Conservation (phyloP, 345 rosid species). For the Punica granatum region DNA sequence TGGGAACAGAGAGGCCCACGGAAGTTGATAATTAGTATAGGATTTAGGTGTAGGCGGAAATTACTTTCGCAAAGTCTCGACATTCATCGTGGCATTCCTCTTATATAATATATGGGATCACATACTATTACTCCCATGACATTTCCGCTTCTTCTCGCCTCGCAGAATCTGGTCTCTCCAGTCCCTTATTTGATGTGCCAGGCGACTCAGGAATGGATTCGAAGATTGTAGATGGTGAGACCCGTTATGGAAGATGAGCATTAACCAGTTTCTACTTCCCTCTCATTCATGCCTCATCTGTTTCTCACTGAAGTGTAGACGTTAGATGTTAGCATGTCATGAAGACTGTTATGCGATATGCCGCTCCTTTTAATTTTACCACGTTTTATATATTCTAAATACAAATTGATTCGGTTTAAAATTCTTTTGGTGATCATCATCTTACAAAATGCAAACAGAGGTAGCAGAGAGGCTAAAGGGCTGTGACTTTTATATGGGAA, state of each 20-base stretch:
- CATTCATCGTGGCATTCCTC: background rate
- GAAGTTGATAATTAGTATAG: background rate
- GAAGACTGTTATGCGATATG: background rate
- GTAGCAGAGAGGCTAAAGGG: slow-evolving; percentile 15
- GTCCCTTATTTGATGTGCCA: background rate
- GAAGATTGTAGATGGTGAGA: slow-evolving; percentile 3
- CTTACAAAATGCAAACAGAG: slow-evolving; percentile 1
- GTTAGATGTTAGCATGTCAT: background rate
- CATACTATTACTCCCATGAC: background rate
- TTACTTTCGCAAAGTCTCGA: background rate
- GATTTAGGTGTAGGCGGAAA: background rate
- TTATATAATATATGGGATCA: background rate
- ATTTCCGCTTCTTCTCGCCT: background rate
- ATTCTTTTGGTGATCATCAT: slow-evolving; percentile 4
- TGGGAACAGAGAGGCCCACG: background rate
- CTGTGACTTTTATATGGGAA: slow-evolving; percentile 71
- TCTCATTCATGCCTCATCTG: background rate
- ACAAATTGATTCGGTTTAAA: background rate
- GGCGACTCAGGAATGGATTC: background rate
- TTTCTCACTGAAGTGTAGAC: background rate
- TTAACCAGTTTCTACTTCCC: background rate
- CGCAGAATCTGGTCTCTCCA: background rate
- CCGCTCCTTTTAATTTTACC: background rate
- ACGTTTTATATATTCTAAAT: background rate
- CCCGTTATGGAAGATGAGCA: background rate